A percentile compares a stretch with the other conserved stretches of the same genome.
phyloP scores from a whole-genome alignment of 1,284 basidiomycete genomes.

The Pseudozyma hubeiensis region DNA sequence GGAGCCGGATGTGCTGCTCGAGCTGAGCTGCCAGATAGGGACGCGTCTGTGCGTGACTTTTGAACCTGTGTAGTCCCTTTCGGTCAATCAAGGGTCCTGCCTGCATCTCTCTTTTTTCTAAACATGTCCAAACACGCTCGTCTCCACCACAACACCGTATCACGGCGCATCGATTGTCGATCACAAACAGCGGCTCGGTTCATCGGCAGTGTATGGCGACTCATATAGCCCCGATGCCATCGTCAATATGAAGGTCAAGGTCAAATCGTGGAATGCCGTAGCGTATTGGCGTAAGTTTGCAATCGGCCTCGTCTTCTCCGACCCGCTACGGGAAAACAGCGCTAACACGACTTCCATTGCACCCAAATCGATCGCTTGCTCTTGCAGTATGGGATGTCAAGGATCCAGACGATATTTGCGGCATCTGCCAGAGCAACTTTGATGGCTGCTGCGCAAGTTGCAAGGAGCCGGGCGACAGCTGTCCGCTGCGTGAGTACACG shows the following conservation, averaged over 20 bases:
- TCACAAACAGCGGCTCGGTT: too few species aligned
- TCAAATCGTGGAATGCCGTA: conserved; percentile 64
- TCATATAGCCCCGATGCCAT: conserved; percentile 10
- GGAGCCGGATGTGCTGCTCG: background rate
- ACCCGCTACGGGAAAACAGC: background rate
- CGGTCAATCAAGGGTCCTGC: background rate
- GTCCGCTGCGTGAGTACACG: conserved; percentile 55
- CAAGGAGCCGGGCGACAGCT: conserved; percentile 64
- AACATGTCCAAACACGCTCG: background rate
- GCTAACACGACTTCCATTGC: background rate
- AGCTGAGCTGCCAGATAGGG: background rate
- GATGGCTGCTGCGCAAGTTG: conserved; percentile 67
- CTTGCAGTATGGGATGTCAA: conserved; percentile 64
- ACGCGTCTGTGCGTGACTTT: conserved; percentile 3
- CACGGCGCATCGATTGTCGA: too few species aligned
- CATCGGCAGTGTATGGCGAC: too few species aligned
- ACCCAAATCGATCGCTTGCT: background rate
- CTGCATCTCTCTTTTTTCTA: too few species aligned
- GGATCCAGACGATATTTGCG: conserved; percentile 68
- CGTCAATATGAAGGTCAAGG: conserved; percentile 64
- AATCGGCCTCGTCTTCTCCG: background rate
- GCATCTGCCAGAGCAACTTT: conserved; percentile 68
- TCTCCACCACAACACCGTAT: background rate
- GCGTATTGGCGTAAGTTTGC: conserved; percentile 66
- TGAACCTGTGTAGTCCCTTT: background rate